Evolutionary conservation across 2,329 filamentous ascomycete species (phyloP).

Genomic region (Ramichloridium luteum): DNA sequence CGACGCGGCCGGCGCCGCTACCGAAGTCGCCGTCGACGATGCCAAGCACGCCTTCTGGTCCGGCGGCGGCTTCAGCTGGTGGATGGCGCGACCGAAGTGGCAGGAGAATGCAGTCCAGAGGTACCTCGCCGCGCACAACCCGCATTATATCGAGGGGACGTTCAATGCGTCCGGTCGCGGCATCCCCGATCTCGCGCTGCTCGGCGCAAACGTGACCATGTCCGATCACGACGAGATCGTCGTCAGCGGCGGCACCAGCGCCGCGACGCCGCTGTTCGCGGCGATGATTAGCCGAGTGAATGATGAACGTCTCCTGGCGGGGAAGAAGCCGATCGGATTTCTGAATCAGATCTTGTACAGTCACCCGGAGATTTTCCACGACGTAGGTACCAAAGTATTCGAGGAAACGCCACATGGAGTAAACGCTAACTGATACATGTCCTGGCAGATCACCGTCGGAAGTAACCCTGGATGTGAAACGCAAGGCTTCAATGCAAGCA

Average conservation of each 20-base stretch:
- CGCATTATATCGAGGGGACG: constrained; percentile 23
- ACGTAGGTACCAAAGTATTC: constrained; percentile 23
- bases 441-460: constrained; percentile 15
- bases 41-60: too few relatives aligned
- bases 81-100: too few relatives aligned
- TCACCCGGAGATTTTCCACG: constrained; percentile 27
- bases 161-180: constrained; percentile 39
- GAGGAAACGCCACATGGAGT: neutral
- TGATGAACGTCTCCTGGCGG: constrained; percentile 21
- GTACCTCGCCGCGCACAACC: too few relatives aligned
- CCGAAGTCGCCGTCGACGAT: too few relatives aligned
- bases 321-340: constrained; percentile 29
- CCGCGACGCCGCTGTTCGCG: constrained; percentile 36
- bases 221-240: constrained; percentile 1
- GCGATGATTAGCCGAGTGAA: constrained; percentile 35
- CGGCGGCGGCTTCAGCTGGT: too few relatives aligned
- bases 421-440: neutral
- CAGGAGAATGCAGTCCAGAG: too few relatives aligned
- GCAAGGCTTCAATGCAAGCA: constrained; percentile 16
- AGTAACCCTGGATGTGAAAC: constrained; percentile 26
- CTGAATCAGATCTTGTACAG: constrained; percentile 32
- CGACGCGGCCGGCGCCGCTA: too few relatives aligned
- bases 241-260: constrained; percentile 37
- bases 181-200: constrained; percentile 32
- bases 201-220: constrained; percentile 10